Conservation (phyloP, 495 filamentous ascomycete genomes). For the Apodospora peruviana region DNA sequence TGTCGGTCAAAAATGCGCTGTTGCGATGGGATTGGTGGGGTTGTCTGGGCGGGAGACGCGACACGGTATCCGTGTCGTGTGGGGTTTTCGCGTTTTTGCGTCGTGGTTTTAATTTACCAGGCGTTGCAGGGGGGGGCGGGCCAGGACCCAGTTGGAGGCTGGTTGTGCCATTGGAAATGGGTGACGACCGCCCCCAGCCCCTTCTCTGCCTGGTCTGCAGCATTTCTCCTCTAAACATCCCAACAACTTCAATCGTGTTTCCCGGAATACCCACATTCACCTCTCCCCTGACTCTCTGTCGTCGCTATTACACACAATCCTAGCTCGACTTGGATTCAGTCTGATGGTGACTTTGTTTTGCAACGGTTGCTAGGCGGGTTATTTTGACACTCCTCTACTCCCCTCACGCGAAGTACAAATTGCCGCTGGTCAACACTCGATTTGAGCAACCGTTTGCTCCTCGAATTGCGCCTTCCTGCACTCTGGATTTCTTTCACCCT, state of each 20-base stretch:
- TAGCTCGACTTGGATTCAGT: too few species aligned
- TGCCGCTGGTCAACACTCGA: too few species aligned
- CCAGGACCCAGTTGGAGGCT: slow-evolving; percentile 16
- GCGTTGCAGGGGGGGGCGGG: slow-evolving; percentile 1
- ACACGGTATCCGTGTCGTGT: too few species aligned
- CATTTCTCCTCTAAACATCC: slow-evolving; percentile 9
- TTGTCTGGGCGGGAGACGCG: slow-evolving; percentile 1
- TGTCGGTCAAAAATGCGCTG: slow-evolving; percentile 4
- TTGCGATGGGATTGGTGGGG: slow-evolving; percentile 19
- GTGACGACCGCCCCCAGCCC: slow-evolving; percentile 16
- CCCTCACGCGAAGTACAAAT: too few species aligned
- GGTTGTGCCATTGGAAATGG: slow-evolving; percentile 11
- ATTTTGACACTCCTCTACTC: too few species aligned
- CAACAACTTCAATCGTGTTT: neutral
- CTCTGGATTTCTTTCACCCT: too few species aligned
- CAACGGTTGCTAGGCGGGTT: too few species aligned
- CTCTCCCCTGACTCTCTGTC: too few species aligned
- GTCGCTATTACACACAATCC: too few species aligned
- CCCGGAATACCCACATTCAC: neutral
- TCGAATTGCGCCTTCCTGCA: too few species aligned
- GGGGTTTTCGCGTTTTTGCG: slow-evolving; percentile 19
- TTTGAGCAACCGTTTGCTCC: too few species aligned
- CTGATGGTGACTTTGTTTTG: too few species aligned
- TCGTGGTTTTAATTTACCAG: slow-evolving; percentile 9
- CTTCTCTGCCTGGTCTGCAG: slow-evolving; percentile 6